Conservation (phyloP, 768 basidiomycete species). For the Boletus edulis region DNA sequence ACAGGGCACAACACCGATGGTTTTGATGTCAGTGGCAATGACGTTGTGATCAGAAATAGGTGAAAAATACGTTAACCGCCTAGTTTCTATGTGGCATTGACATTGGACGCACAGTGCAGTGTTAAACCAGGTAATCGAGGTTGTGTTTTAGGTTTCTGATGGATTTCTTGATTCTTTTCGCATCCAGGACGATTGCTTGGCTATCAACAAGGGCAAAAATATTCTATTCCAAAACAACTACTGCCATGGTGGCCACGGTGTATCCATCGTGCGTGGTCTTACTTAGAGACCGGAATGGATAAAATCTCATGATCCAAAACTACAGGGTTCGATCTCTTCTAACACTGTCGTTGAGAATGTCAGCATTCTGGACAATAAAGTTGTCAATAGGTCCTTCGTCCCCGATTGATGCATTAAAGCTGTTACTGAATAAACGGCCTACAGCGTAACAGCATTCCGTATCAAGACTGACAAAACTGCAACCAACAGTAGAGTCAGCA, state of each 20-base stretch:
- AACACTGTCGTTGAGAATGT: slow-evolving; percentile 45
- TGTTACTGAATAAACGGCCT: not conserved
- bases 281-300: not conserved
- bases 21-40: slow-evolving; percentile 41
- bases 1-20: slow-evolving; percentile 50
- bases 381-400: slow-evolving; percentile 48
- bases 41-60: slow-evolving; percentile 33
- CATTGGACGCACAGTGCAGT: slow-evolving; percentile 12
- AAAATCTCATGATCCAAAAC: not conserved
- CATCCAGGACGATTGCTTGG: slow-evolving; percentile 61
- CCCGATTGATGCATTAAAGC: not conserved
- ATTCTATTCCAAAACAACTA: slow-evolving; percentile 49
- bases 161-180: not conserved
- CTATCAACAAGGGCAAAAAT: slow-evolving; percentile 44
- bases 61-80: not conserved
- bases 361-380: slow-evolving; percentile 47
- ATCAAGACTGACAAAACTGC: slow-evolving; percentile 56
- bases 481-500: slow-evolving; percentile 44
- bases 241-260: slow-evolving; percentile 62
- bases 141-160: not conserved
- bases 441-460: slow-evolving; percentile 52
- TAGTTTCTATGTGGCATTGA: not conserved
- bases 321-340: slow-evolving; percentile 54
- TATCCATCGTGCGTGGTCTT: slow-evolving; percentile 43
- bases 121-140: slow-evolving; percentile 22